A percentile compares a stretch with the other conserved stretches of the same genome.
phyloP scores from a whole-genome alignment of 2,329 filamentous ascomycete genomes.

The Monilinia aucupariae region DNA sequence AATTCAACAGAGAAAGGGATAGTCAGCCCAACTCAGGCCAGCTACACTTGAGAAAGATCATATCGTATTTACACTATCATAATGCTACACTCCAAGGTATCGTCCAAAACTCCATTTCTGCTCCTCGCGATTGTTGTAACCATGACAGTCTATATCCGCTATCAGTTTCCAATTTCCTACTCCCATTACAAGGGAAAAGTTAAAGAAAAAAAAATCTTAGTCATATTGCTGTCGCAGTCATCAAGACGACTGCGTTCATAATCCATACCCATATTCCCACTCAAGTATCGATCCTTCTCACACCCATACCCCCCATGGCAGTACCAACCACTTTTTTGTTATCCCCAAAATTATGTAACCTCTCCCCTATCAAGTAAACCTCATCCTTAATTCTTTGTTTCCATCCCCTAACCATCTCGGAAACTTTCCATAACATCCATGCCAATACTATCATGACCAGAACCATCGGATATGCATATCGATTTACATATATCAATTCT shows the following conservation, averaged over 20 bases:
- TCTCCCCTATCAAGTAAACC: slow-evolving; percentile 90
- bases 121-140: neutral
- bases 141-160: neutral
- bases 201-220: neutral
- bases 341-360: slow-evolving; percentile 86
- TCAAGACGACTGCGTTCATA: neutral
- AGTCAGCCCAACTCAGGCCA: neutral
- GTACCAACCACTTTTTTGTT: slow-evolving; percentile 23
- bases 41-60: neutral
- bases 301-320: slow-evolving; percentile 7
- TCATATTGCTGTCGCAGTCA: neutral
- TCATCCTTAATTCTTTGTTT: slow-evolving; percentile 81
- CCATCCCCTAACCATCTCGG: slow-evolving; percentile 66
- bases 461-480: slow-evolving; percentile 68
- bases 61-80: neutral
- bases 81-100: neutral
- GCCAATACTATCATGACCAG: slow-evolving; percentile 37
- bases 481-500: slow-evolving; percentile 41
- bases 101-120: neutral
- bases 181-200: neutral
- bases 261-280: neutral
- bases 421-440: slow-evolving; percentile 48
- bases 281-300: slow-evolving; percentile 31
- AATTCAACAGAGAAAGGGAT: neutral
- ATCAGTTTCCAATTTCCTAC: neutral